Evolutionary conservation across 768 basidiomycete genomes (phyloP).

Genomic region (Leucocoprinus birnbaumii): DNA sequence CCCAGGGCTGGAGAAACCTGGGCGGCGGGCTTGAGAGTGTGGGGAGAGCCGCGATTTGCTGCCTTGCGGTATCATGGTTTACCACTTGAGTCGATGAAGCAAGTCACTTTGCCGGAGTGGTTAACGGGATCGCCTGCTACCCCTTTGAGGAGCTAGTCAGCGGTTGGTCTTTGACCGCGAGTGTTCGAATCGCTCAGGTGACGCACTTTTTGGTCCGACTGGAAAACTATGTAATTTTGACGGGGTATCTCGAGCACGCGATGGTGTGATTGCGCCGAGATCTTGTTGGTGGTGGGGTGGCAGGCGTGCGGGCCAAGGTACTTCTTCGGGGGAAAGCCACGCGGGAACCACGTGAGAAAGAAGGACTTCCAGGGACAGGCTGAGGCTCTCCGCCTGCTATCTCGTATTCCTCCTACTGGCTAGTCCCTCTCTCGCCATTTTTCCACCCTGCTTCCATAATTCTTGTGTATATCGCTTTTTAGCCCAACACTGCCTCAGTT

Average conservation of each 20-base stretch:
- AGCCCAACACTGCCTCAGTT: not conserved
- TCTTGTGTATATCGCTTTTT: too few relatives aligned
- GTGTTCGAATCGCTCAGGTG: conserved; percentile 34
- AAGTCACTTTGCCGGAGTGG: conserved; percentile 93
- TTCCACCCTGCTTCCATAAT: not conserved
- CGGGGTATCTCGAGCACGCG: too few relatives aligned
- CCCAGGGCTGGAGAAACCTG: too few relatives aligned
- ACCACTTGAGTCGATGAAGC: too few relatives aligned
- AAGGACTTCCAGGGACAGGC: conserved; percentile 15
- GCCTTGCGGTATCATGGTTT: too few relatives aligned
- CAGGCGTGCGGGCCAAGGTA: not conserved
- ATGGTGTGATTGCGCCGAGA: not conserved
- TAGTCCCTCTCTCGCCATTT: conserved; percentile 14
- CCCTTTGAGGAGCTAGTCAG: conserved; percentile 12
- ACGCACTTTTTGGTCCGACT: conserved; percentile 17
- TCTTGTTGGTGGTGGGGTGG: not conserved
- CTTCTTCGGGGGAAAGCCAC: conserved; percentile 27
- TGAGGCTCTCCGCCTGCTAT: not conserved
- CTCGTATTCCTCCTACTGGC: conserved; percentile 16
- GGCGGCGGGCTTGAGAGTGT: too few relatives aligned
- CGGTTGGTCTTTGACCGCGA: conserved; percentile 28
- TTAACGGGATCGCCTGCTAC: conserved; percentile 56
- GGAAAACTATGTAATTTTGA: too few relatives aligned
- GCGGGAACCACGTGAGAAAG: conserved; percentile 42
- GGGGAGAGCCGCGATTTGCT: too few relatives aligned